Evolutionary conservation across 2,329 filamentous ascomycete species (phyloP).

Genomic region (Aspergillus sp.): DNA sequence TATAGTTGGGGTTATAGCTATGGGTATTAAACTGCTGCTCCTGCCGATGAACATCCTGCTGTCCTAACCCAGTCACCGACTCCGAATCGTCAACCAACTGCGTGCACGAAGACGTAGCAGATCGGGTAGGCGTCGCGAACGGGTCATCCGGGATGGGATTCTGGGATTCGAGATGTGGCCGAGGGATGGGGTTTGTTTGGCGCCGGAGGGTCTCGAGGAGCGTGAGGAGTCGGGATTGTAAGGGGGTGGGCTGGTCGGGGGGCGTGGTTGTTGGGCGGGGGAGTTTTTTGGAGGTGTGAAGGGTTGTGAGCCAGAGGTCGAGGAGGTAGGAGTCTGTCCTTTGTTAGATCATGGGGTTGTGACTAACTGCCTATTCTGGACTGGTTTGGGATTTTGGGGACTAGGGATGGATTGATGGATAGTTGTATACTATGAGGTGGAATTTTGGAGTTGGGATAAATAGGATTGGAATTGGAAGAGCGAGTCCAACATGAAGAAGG

Average conservation of each 20-base stretch:
- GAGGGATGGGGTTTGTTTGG: conserved; percentile 2
- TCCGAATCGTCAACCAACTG: not conserved
- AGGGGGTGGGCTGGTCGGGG: not conserved
- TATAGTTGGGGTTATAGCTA: too few species aligned
- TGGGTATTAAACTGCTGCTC: not conserved
- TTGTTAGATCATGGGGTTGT: too few species aligned
- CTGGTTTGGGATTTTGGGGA: too few species aligned
- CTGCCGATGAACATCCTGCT: too few species aligned
- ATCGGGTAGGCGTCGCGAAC: too few species aligned
- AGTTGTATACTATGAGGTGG: not conserved
- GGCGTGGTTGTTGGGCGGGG: not conserved
- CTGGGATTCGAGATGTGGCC: not conserved
- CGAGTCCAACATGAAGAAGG: too few species aligned
- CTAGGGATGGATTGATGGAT: too few species aligned
- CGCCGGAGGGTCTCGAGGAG: conserved; percentile 6
- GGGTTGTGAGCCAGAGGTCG: conserved; percentile 12
- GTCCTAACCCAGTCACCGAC: not conserved
- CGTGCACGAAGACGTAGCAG: not conserved
- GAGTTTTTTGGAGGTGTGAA: conserved; percentile 8
- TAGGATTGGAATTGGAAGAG: too few species aligned
- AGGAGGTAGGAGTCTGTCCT: conserved; percentile 1
- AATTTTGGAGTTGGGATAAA: not conserved
- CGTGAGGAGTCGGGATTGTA: conserved; percentile 6
- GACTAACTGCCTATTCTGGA: too few species aligned
- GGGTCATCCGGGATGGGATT: not conserved